Evolutionary conservation across 2,329 filamentous ascomycete genomes (phyloP).

Genomic region (Teratosphaeriaceae sp.): DNA sequence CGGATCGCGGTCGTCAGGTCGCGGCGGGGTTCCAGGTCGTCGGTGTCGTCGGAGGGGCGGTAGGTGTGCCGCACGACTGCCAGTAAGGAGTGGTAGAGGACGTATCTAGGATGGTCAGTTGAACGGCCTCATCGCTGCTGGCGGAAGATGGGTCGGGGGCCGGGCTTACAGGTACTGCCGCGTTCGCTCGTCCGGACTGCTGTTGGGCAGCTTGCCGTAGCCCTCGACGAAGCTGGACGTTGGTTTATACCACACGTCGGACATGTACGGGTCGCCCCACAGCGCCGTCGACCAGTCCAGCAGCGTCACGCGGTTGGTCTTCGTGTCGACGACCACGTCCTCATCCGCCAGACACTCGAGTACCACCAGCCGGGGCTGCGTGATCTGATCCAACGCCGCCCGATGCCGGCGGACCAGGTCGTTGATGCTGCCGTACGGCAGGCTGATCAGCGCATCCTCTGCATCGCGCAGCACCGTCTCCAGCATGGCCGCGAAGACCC

Average conservation of each 20-base stretch:
- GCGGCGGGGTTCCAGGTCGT: constrained; percentile 39
- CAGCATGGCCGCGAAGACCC: constrained; percentile 46
- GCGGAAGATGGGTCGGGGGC: constrained; percentile 5
- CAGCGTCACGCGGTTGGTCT: constrained; percentile 41
- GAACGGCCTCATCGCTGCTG: neutral
- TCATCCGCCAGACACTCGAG: constrained; percentile 42
- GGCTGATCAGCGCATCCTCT: constrained; percentile 52
- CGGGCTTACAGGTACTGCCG: constrained; percentile 40
- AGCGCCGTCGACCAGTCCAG: constrained; percentile 48
- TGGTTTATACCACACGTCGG: constrained; percentile 40
- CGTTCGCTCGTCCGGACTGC: constrained; percentile 26
- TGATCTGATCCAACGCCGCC: constrained; percentile 44
- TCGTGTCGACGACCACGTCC: constrained; percentile 47
- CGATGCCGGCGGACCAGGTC: constrained; percentile 41
- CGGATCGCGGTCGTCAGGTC: constrained; percentile 33
- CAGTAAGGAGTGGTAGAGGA: constrained; percentile 37
- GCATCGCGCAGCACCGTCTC: constrained; percentile 50
- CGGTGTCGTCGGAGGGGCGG: constrained; percentile 32
- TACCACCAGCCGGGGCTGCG: constrained; percentile 45
- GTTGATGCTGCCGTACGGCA: constrained; percentile 51
- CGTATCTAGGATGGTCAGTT: constrained; percentile 34
- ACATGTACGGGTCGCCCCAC: constrained; percentile 52
- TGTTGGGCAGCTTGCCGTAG: constrained; percentile 32
- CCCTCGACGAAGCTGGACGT: constrained; percentile 38
- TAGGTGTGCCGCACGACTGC: constrained; percentile 40